Conservation (phyloP, 2,329 filamentous ascomycete species). For the Clonostachys solani region DNA sequence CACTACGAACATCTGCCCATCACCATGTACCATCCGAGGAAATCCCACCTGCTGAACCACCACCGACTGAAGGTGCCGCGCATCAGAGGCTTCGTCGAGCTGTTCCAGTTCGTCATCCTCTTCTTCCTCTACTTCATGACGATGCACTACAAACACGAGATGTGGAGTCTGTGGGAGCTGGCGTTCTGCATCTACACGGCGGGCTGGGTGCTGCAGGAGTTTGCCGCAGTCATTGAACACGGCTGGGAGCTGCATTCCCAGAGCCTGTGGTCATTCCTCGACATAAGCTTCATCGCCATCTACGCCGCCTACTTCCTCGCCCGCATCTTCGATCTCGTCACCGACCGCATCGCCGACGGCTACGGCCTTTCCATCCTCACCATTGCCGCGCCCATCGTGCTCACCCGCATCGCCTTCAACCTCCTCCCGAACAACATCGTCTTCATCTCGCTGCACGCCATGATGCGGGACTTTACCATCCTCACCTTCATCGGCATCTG, state of each 20-base stretch:
- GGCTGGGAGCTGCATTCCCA: constrained; percentile 66
- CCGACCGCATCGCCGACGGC: too few relatives aligned
- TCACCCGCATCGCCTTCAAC: constrained; percentile 69
- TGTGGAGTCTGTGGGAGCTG: constrained; percentile 39
- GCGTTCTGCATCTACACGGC: constrained; percentile 60
- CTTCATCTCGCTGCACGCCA: constrained; percentile 68
- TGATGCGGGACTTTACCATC: constrained; percentile 70
- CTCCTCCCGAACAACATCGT: constrained; percentile 72
- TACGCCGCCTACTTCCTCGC: constrained; percentile 58
- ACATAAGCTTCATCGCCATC: constrained; percentile 63
- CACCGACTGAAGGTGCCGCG: constrained; percentile 68
- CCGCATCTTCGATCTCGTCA: constrained; percentile 22
- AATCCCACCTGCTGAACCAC: constrained; percentile 64
- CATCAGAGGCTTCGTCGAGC: constrained; percentile 62
- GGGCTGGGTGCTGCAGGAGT: constrained; percentile 65
- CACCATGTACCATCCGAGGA: constrained; percentile 63
- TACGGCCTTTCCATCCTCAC: constrained; percentile 41
- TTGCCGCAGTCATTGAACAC: constrained; percentile 63
- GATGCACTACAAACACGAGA: constrained; percentile 38
- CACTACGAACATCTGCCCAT: constrained; percentile 70
- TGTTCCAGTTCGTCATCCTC: constrained; percentile 61
- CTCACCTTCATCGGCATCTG: constrained; percentile 62
- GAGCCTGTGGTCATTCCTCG: constrained; percentile 71
- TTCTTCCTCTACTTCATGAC: constrained; percentile 58
- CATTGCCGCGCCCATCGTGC: constrained; percentile 63